Percentiles rank a stretch among this genome's conserved stretches.
Conservation (phyloP, 2,329 filamentous ascomycete genomes). For the Aspergillus pseudoviridinutans region DNA sequence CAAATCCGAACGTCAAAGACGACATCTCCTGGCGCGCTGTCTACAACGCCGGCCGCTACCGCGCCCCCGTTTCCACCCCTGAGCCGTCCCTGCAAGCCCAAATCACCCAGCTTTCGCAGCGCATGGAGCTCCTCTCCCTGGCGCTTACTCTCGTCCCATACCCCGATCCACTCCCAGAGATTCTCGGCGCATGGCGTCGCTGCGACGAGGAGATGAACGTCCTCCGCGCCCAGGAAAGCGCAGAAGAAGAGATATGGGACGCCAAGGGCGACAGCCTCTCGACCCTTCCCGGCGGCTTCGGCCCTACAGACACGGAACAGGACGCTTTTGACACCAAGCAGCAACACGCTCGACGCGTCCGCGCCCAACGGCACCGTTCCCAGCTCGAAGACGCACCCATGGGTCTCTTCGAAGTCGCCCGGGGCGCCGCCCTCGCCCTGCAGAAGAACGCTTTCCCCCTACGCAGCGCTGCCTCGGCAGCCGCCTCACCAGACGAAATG, state of each 20-base stretch:
- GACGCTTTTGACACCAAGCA: constrained; percentile 44
- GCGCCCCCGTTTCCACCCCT: constrained; percentile 28
- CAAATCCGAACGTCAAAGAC: constrained; percentile 39
- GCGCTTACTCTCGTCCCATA: constrained; percentile 58
- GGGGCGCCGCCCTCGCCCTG: constrained; percentile 47
- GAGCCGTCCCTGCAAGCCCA: constrained; percentile 35
- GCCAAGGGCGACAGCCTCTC: constrained; percentile 46
- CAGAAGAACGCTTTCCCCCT: constrained; percentile 48
- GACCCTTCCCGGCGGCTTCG: constrained; percentile 42
- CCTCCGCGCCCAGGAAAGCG: constrained; percentile 51
- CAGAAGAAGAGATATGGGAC: constrained; percentile 57
- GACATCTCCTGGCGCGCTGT: constrained; percentile 63
- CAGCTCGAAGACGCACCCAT: constrained; percentile 46
- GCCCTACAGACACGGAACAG: constrained; percentile 40
- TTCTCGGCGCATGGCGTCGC: constrained; percentile 59
- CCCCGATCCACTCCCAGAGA: constrained; percentile 54
- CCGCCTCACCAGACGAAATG: constrained; percentile 5
- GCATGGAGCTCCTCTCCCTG: constrained; percentile 62
- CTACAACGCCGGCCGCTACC: constrained; percentile 58
- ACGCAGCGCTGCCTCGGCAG: constrained; percentile 16
- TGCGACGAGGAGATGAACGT: constrained; percentile 58
- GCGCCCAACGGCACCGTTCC: constrained; percentile 23
- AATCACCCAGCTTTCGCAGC: constrained; percentile 57
- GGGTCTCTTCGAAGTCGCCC: constrained; percentile 50
- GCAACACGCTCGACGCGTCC: constrained; percentile 34